A percentile compares a stretch with the other conserved stretches of the same genome.
Conservation (phyloP, 768 basidiomycete species). For the Sporobolomyces pararoseus region DNA sequence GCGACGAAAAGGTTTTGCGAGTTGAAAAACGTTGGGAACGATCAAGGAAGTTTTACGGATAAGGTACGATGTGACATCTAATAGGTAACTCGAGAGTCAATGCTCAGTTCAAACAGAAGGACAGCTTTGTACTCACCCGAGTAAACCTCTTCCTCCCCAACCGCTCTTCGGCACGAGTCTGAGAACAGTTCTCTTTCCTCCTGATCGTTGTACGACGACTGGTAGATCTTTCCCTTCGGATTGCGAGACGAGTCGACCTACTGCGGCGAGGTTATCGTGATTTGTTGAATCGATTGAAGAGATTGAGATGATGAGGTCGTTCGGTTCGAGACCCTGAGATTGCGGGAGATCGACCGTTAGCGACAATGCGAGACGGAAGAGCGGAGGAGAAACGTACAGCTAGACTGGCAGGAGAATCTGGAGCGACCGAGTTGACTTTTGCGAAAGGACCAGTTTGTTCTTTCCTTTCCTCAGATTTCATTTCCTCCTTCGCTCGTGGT, state of each 20-base stretch:
- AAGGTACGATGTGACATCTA: slow-evolving; percentile 36
- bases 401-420: slow-evolving; percentile 72
- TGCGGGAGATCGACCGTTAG: neutral
- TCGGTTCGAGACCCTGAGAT: slow-evolving; percentile 67
- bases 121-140: too few species aligned
- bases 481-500: slow-evolving; percentile 38
- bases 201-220: neutral
- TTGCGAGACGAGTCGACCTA: slow-evolving; percentile 68
- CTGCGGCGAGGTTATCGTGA: slow-evolving; percentile 56
- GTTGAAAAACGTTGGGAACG: too few species aligned
- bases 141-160: slow-evolving; percentile 37
- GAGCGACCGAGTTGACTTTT: slow-evolving; percentile 73
- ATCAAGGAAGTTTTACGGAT: too few species aligned
- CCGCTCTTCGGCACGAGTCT: slow-evolving; percentile 26
- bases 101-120: too few species aligned
- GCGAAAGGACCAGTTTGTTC: slow-evolving; percentile 61
- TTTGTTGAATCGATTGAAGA: slow-evolving; percentile 58
- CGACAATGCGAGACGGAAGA: neutral
- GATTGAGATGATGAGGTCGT: slow-evolving; percentile 72
- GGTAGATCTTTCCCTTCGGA: slow-evolving; percentile 65
- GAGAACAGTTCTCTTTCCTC: neutral
- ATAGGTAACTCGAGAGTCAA: too few species aligned
- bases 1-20: neutral
- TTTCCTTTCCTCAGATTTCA: slow-evolving; percentile 38
- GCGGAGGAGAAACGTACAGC: slow-evolving; percentile 58